These are phyloP conservation scores for Dictyostelium capitatum DNA, from an alignment of 78 protist species.

Conservation along the genomic window DNA sequence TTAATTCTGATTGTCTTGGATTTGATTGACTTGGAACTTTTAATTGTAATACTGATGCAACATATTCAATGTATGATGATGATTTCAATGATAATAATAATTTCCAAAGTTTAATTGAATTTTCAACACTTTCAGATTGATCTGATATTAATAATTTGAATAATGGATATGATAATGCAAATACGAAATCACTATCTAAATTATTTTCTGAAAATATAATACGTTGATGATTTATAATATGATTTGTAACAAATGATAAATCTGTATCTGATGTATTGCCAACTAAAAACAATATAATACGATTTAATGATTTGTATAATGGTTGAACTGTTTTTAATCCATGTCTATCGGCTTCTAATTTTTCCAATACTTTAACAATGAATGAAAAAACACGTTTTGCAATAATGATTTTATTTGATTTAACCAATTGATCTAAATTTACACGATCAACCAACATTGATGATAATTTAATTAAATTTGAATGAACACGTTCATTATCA, in stretches of 20 bases:
- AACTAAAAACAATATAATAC: slow-evolving; percentile 31
- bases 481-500: slow-evolving; percentile 58
- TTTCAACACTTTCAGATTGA: slow-evolving; percentile 15
- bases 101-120: slow-evolving; percentile 40
- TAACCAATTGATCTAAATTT: slow-evolving; percentile 29
- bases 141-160: slow-evolving; percentile 2
- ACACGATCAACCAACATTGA: slow-evolving; percentile 63
- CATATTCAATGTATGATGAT: slow-evolving; percentile 1
- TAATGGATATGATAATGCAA: slow-evolving; percentile 33
- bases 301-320: slow-evolving; percentile 30
- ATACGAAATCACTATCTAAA: slow-evolving; percentile 34
- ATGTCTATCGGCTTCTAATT: slow-evolving; percentile 57
- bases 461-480: slow-evolving; percentile 35
- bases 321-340: slow-evolving; percentile 39
- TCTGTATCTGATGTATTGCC: slow-evolving; percentile 18
- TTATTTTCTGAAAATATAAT: slow-evolving; percentile 66
- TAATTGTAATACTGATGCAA: background rate
- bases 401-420: background rate
- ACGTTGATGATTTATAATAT: slow-evolving; percentile 64
- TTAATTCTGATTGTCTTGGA: slow-evolving; percentile 5
- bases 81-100: slow-evolving; percentile 10
- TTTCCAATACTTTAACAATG: slow-evolving; percentile 64
- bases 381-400: slow-evolving; percentile 30
- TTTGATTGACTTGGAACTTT: slow-evolving; percentile 1
- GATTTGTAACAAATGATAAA: slow-evolving; percentile 15